Base-by-base conservation (phyloP, 306 rosid species). In the Corylus heterophylla region DNA sequence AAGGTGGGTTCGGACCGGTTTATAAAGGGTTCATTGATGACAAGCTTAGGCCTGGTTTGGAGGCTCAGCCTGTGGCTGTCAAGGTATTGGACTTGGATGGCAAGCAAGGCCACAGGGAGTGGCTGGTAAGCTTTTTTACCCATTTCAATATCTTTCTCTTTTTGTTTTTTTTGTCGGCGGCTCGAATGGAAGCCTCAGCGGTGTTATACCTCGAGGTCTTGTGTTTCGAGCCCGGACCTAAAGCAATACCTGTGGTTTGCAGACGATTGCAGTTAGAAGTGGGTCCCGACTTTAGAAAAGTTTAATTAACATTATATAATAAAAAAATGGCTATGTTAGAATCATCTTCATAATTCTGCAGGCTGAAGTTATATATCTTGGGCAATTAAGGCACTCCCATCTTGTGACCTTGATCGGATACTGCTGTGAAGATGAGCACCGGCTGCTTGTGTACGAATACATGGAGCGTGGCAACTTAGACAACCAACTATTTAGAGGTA, bases 1-100 rank as follows among this genome's bases (percentile, higher is more conserved):
- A 95, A 79, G 99, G 99, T 35, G 99, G 99, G 13, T 95, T 95
- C 47, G 99, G 99, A 16, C 85, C 88, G 13, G 99, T 95, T 0
- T 95, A 85, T 71, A 95, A 95, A 77, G 99, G 98, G 18, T 95
- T 93, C 68, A 76, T 95, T 49, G 91, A 85, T 85, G 94, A 91
- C 68, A 85, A 81, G 69, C 75, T 93, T 31, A 84, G 89, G 89
- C 79, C 88, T 52, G 76, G 89, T 5, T 85, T 95, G 82, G 59
- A 68, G 82, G 73, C 93, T 74, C 92, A 81, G 54, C 73, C 76
- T 54, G 97, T 95, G 9, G 99, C 99, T 44, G 96, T 95, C 56
- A 95, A 95, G 80, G 77, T 84, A 63, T 80, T 95, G 52, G 92
- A 95, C 59, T 91, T 93, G 84, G 93, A 89, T 82, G 94, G 99